A percentile compares a stretch with the other conserved stretches of the same genome.
Evolutionary conservation across 208 protist genomes (phyloP).

Genomic region (Giardia muris): DNA sequence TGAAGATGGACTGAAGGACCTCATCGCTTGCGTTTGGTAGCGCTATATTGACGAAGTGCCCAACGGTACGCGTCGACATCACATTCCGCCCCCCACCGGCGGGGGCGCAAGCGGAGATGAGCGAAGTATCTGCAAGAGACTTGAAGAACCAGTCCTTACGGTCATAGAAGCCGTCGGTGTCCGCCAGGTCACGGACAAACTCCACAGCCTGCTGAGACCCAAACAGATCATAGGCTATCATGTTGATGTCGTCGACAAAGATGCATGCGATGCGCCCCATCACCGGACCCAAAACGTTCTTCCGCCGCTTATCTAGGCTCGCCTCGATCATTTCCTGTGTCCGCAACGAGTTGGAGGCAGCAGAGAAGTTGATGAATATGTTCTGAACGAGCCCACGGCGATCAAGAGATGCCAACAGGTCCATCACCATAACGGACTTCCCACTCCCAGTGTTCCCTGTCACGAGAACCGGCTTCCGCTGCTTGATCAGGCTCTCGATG

Average conservation of each 20-base stretch:
- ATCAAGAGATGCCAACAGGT: conserved; percentile 56
- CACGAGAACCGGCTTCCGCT: conserved; percentile 66
- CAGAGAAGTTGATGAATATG: conserved; percentile 68
- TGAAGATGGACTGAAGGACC: conserved; percentile 75
- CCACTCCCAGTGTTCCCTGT: conserved; percentile 77
- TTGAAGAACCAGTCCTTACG: conserved; percentile 5
- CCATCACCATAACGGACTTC: conserved; percentile 69
- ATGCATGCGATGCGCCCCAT: conserved; percentile 71
- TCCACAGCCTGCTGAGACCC: conserved; percentile 85
- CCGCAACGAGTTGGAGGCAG: conserved; percentile 69
- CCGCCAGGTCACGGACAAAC: conserved; percentile 80
- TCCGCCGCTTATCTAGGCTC: conserved; percentile 47
- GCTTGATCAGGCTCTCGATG: conserved; percentile 61
- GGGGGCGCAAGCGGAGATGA: conserved; percentile 68
- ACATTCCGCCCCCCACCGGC: conserved; percentile 74
- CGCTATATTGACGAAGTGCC: conserved; percentile 69
- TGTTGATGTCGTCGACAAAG: conserved; percentile 90
- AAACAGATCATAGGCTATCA: conserved; percentile 79
- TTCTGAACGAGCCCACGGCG: conserved; percentile 55
- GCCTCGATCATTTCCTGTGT: conserved; percentile 61
- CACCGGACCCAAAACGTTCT: conserved; percentile 73
- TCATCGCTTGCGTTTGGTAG: conserved; percentile 69
- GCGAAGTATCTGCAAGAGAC: conserved; percentile 38
- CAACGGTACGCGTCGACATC: conserved; percentile 58
- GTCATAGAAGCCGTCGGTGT: conserved; percentile 63